A percentile compares a stretch with the other conserved stretches of the same genome.
phyloP scores from a whole-genome alignment of 2,329 filamentous ascomycete species.

The Cryphonectria nitschkei region DNA sequence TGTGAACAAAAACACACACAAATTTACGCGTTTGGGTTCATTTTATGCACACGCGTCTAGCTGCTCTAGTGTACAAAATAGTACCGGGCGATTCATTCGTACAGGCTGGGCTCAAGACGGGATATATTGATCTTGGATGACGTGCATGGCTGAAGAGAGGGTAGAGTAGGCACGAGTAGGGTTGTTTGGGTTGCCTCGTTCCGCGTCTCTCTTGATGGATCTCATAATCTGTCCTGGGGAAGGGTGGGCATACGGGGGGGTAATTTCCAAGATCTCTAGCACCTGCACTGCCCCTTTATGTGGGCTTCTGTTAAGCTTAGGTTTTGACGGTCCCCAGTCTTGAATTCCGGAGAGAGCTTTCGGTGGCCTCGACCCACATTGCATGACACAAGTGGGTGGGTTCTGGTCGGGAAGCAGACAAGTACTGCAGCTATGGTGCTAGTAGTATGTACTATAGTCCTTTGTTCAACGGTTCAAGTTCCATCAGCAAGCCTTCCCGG shows the following conservation, averaged over 20 bases:
- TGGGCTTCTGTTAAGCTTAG: conserved; percentile 13
- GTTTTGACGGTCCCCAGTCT: background rate
- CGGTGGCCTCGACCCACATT: background rate
- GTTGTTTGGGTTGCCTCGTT: background rate
- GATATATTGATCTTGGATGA: conserved; percentile 1
- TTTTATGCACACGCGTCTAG: background rate
- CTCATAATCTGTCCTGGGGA: background rate
- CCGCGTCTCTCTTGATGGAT: background rate
- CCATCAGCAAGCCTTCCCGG: background rate
- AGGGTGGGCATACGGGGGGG: background rate
- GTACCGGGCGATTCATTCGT: too few relatives aligned
- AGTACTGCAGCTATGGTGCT: too few relatives aligned
- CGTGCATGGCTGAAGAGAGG: background rate
- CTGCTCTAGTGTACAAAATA: too few relatives aligned
- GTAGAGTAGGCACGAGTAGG: too few relatives aligned
- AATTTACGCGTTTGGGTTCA: too few relatives aligned
- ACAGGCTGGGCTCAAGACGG: background rate
- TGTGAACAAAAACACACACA: background rate
- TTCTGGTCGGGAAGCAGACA: too few relatives aligned
- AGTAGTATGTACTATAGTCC: too few relatives aligned
- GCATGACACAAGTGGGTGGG: background rate
- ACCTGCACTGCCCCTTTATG: background rate
- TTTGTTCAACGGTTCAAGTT: too few relatives aligned
- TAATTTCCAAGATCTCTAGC: conserved; percentile 7
- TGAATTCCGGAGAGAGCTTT: background rate